These are phyloP conservation scores for Elsinoe arachidis DNA, from an alignment of 2,329 filamentous ascomycete genomes.

Conservation along the genomic window DNA sequence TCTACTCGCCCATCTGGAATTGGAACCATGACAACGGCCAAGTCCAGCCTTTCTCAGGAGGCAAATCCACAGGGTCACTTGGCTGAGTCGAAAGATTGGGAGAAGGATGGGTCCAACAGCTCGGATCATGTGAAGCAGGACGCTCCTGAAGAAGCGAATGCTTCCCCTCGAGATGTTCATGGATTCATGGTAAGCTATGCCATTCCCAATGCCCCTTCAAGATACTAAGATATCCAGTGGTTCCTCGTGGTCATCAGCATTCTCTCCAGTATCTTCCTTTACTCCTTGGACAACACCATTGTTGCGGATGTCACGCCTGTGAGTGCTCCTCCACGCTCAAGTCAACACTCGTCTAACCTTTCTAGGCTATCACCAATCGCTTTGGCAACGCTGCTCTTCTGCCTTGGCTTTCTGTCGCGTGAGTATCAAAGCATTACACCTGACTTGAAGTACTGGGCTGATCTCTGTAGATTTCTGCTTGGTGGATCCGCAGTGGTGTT, in stretches of 20 bases:
- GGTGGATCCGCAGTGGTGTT: constrained; percentile 11
- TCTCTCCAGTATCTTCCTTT: not conserved
- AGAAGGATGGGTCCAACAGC: not conserved
- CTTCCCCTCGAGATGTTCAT: not conserved
- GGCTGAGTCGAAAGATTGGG: not conserved
- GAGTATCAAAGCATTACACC: not conserved
- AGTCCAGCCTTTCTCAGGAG: too few species aligned
- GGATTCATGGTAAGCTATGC: not conserved
- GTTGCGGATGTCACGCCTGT: not conserved
- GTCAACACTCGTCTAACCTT: not conserved
- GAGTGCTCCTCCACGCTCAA: not conserved
- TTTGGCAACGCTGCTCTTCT: not conserved
- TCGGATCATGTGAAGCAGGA: not conserved
- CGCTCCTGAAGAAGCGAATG: not conserved
- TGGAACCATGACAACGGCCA: too few species aligned
- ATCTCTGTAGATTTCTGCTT: not conserved
- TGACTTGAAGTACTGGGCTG: not conserved
- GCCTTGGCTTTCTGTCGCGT: constrained; percentile 8
- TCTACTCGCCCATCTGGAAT: too few species aligned
- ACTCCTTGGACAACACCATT: constrained; percentile 15
- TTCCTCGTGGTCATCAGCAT: not conserved
- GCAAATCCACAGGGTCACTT: not conserved
- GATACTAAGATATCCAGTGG: not conserved
- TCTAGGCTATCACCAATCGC: not conserved
- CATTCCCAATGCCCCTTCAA: too few species aligned